Conservation (phyloP, 805 yeast genomes). For the Dipodascus geniculatus region DNA sequence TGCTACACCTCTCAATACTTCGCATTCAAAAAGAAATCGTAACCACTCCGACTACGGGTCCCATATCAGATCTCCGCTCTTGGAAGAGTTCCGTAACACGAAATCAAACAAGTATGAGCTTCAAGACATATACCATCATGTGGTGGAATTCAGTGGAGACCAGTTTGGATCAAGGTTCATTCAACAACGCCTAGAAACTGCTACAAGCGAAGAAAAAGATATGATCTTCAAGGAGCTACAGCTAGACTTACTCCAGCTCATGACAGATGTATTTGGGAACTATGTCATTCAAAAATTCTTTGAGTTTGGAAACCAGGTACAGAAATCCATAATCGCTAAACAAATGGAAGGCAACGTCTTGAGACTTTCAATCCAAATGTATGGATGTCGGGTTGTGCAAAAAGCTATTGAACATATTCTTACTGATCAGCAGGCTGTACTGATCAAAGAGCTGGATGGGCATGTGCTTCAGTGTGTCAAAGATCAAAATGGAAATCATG, state of each 20-base stretch:
- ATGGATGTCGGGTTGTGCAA: slow-evolving; percentile 96
- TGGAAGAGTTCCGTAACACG: slow-evolving; percentile 70
- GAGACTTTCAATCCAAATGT: slow-evolving; percentile 80
- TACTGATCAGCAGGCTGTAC: slow-evolving; percentile 48
- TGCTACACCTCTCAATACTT: not conserved
- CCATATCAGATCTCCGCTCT: slow-evolving; percentile 30
- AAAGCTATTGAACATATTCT: slow-evolving; percentile 71
- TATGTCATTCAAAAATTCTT: slow-evolving; percentile 92
- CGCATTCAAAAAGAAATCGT: not conserved
- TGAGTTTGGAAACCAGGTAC: slow-evolving; percentile 66
- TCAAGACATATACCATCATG: slow-evolving; percentile 73
- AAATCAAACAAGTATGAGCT: slow-evolving; percentile 49
- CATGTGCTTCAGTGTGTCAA: slow-evolving; percentile 60
- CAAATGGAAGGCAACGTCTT: slow-evolving; percentile 66
- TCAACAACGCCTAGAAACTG: slow-evolving; percentile 68
- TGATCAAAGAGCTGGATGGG: slow-evolving; percentile 59
- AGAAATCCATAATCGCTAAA: slow-evolving; percentile 54
- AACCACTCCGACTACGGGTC: not conserved
- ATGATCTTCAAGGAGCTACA: slow-evolving; percentile 75
- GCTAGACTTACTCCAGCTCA: slow-evolving; percentile 59
- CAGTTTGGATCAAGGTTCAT: slow-evolving; percentile 97
- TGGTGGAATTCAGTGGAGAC: slow-evolving; percentile 84
- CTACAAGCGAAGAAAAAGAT: slow-evolving; percentile 61
- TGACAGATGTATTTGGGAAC: slow-evolving; percentile 97
- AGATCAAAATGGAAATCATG: slow-evolving; percentile 97